A percentile compares a stretch with the other conserved stretches of the same genome.
Evolutionary conservation across 805 yeast genomes (phyloP).

Genomic region (Candida pseudoglaebosa): DNA sequence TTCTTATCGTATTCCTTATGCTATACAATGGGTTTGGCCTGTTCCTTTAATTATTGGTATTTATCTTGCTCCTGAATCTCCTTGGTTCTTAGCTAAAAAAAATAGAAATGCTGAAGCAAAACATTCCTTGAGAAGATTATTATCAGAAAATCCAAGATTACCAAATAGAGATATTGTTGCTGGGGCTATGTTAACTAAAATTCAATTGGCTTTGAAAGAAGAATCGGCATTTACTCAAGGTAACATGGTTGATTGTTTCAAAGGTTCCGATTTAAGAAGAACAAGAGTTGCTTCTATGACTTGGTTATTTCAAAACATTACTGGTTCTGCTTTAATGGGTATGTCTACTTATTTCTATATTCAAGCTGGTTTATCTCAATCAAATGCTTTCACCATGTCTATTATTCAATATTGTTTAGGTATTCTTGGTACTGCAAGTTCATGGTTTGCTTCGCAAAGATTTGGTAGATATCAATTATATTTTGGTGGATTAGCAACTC

Average conservation of each 20-base stretch:
- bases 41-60: conserved; percentile 42
- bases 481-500: conserved; percentile 34
- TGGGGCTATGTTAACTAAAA: conserved; percentile 40
- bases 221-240: conserved; percentile 24
- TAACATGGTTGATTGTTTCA: conserved; percentile 44
- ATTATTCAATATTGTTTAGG: conserved; percentile 46
- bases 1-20: conserved; percentile 54
- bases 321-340: conserved; percentile 46
- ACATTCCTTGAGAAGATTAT: conserved; percentile 31
- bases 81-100: conserved; percentile 51
- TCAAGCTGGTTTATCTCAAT: conserved; percentile 45
- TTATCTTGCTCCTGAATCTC: conserved; percentile 52
- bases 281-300: conserved; percentile 45
- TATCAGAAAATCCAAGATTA: conserved; percentile 26
- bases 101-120: conserved; percentile 42
- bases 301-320: conserved; percentile 44
- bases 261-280: conserved; percentile 44
- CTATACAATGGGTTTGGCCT: conserved; percentile 61
- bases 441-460: conserved; percentile 41
- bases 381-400: conserved; percentile 44
- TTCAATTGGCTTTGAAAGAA: conserved; percentile 43
- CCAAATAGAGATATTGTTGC: conserved; percentile 32
- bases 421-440: conserved; percentile 38
- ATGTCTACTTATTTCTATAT: conserved; percentile 49
- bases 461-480: conserved; percentile 40